Percentiles rank a stretch among this genome's conserved stretches.
Evolutionary conservation across 805 yeast genomes (phyloP).

Genomic region (Candida insectalens): DNA sequence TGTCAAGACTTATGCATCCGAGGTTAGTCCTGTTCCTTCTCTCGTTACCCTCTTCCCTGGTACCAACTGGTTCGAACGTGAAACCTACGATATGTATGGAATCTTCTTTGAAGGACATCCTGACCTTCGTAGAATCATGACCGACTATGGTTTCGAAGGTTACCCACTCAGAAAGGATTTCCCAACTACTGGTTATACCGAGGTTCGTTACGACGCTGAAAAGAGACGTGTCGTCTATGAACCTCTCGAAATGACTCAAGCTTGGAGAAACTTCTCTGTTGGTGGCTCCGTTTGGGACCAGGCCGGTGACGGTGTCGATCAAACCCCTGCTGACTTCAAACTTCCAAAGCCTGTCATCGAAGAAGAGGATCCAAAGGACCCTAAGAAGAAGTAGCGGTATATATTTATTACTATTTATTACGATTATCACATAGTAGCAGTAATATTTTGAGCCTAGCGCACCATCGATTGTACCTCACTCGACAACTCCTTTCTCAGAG

Average conservation of each 20-base stretch:
- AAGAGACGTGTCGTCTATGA: conserved; percentile 84
- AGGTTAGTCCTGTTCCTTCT: conserved; percentile 74
- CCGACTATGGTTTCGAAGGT: conserved; percentile 89
- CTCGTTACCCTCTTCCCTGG: conserved; percentile 66
- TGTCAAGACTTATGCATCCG: conserved; percentile 82
- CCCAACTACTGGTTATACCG: conserved; percentile 89
- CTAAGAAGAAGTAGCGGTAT: conserved; percentile 7
- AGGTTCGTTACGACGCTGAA: conserved; percentile 83
- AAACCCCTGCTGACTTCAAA: conserved; percentile 71
- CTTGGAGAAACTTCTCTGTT: conserved; percentile 82
- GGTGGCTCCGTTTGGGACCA: conserved; percentile 90
- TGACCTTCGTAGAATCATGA: conserved; percentile 79
- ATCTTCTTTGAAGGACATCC: conserved; percentile 85
- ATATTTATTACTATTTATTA: conserved; percentile 2
- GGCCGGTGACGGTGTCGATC: conserved; percentile 79
- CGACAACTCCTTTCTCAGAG: conserved; percentile 33
- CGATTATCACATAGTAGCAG: neutral
- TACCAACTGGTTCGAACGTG: conserved; percentile 87
- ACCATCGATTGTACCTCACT: no score
- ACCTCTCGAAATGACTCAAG: conserved; percentile 86
- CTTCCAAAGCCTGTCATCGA: conserved; percentile 76
- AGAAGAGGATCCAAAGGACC: conserved; percentile 26
- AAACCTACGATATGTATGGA: conserved; percentile 81
- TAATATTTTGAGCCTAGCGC: no score
- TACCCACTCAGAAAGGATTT: conserved; percentile 87